These are phyloP conservation scores for Fusarium poae DNA, from an alignment of 2,329 filamentous ascomycete genomes.

Conservation along the genomic window DNA sequence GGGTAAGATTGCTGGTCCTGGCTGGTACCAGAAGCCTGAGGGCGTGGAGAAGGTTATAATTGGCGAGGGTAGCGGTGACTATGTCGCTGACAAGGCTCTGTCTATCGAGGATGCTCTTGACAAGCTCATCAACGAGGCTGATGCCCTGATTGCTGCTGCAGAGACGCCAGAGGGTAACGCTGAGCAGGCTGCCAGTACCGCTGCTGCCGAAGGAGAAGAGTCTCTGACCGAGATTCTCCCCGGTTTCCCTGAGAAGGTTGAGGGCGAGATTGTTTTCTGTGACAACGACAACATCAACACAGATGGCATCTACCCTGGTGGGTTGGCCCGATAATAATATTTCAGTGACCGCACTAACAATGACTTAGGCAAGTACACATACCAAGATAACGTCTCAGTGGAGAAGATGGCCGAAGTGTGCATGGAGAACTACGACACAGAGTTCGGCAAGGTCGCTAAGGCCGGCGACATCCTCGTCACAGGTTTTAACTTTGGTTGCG, in stretches of 20 bases:
- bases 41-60: slow-evolving; percentile 75
- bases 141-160: slow-evolving; percentile 68
- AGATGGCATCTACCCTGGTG: slow-evolving; percentile 90
- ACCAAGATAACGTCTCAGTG: slow-evolving; percentile 83
- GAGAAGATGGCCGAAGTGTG: slow-evolving; percentile 89
- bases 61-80: slow-evolving; percentile 78
- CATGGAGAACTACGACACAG: slow-evolving; percentile 92
- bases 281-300: slow-evolving; percentile 74
- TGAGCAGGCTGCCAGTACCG: background rate
- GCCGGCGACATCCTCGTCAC: slow-evolving; percentile 84
- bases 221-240: slow-evolving; percentile 78
- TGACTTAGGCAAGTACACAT: slow-evolving; percentile 79
- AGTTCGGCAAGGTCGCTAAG: slow-evolving; percentile 74
- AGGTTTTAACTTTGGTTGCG: slow-evolving; percentile 91
- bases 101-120: slow-evolving; percentile 78
- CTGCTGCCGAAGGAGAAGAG: slow-evolving; percentile 52
- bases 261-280: slow-evolving; percentile 85
- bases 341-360: background rate
- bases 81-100: slow-evolving; percentile 72
- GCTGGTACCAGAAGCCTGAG: slow-evolving; percentile 80
- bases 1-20: slow-evolving; percentile 80
- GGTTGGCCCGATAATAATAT: slow-evolving; percentile 54
- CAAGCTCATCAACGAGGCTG: slow-evolving; percentile 76
- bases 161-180: slow-evolving; percentile 57
- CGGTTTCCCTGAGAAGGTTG: slow-evolving; percentile 86